phyloP scores from a whole-genome alignment of 2,329 filamentous ascomycete genomes.

The Domatiomyces globalis region DNA sequence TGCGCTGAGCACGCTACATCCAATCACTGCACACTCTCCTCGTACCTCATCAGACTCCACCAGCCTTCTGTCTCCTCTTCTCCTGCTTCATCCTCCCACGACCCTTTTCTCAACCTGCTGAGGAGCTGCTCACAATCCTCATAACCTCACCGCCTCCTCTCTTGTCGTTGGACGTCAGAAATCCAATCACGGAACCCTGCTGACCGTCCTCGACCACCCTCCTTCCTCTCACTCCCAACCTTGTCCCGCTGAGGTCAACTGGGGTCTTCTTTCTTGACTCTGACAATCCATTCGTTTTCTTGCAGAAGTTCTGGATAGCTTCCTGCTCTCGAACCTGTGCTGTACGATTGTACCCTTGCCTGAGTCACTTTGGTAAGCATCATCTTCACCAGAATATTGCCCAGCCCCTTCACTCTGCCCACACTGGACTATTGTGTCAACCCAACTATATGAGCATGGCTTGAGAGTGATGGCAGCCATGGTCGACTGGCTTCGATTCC shows the following conservation, averaged over 20 bases:
- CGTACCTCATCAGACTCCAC: not conserved
- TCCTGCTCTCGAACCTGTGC: slow-evolving; percentile 7
- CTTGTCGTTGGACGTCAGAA: slow-evolving; percentile 15
- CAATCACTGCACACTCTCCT: not conserved
- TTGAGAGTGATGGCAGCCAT: not conserved
- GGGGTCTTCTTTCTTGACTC: not conserved
- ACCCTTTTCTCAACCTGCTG: not conserved
- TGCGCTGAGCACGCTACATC: not conserved
- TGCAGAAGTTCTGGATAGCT: slow-evolving; percentile 16
- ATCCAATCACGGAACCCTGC: slow-evolving; percentile 14
- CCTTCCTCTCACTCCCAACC: slow-evolving; percentile 8
- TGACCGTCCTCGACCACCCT: slow-evolving; percentile 15
- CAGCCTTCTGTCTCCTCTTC: not conserved
- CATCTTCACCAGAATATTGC: not conserved
- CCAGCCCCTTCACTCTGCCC: not conserved
- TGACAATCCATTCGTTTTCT: slow-evolving; percentile 12
- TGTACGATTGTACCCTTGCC: not conserved
- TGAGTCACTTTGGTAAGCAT: not conserved
- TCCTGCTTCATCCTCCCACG: not conserved
- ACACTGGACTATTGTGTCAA: not conserved
- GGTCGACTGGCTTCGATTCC: no score
- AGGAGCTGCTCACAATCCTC: not conserved
- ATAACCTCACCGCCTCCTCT: slow-evolving; percentile 7
- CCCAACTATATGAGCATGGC: not conserved
- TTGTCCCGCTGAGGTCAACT: slow-evolving; percentile 7